A percentile compares a stretch with the other conserved stretches of the same genome.
These are phyloP conservation scores for Colletotrichum orbiculare DNA, from an alignment of 2,329 filamentous ascomycete species.

Conservation along the genomic window DNA sequence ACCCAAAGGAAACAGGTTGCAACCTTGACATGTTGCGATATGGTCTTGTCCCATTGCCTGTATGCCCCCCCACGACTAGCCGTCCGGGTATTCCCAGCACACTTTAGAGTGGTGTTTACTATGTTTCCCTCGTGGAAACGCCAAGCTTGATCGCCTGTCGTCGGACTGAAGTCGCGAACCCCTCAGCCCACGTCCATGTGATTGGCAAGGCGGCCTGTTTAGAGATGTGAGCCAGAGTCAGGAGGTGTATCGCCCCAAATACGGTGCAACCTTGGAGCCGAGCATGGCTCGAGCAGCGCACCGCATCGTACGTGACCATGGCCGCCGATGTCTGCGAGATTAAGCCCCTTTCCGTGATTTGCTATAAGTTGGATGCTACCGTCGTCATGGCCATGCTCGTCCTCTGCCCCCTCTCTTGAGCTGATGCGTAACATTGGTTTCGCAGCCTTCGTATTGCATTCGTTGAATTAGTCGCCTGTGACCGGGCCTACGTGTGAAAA, in stretches of 20 bases:
- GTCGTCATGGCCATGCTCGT: not conserved
- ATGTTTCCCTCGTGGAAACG: constrained; percentile 4
- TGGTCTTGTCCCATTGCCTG: constrained; percentile 10
- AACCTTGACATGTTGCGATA: constrained; percentile 31
- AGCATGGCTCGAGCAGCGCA: not conserved
- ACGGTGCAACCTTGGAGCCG: not conserved
- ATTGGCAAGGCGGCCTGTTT: constrained; percentile 5
- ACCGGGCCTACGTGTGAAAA: not conserved
- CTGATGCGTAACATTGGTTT: not conserved
- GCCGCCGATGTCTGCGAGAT: constrained; percentile 1
- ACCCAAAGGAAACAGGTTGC: constrained; percentile 11
- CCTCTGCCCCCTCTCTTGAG: not conserved
- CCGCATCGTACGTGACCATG: constrained; percentile 3
- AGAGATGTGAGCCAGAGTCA: constrained; percentile 15
- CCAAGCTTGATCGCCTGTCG: constrained; percentile 14
- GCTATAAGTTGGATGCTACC: constrained; percentile 8
- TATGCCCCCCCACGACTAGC: not conserved
- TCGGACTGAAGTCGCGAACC: constrained; percentile 19
- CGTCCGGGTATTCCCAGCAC: not conserved
- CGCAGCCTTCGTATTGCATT: not conserved
- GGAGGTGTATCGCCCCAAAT: constrained; percentile 5
- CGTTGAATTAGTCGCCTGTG: not conserved
- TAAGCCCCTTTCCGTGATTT: not conserved
- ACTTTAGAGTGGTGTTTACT: not conserved
- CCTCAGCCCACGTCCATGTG: constrained; percentile 4